phyloP scores from a whole-genome alignment of 768 basidiomycete genomes.

The Strobilomyces echinocephalus region DNA sequence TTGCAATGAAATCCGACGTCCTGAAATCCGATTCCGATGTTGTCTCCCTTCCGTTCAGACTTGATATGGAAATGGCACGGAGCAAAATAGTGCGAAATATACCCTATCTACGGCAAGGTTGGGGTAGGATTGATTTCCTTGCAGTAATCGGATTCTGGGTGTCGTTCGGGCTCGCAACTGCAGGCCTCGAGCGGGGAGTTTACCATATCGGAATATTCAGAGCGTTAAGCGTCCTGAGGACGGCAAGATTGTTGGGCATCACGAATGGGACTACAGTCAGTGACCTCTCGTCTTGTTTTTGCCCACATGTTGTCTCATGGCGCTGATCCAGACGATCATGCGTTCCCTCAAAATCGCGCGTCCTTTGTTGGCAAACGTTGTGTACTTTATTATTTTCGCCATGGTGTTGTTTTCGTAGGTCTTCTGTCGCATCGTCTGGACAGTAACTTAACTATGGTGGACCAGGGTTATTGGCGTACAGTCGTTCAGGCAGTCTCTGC shows the following conservation, averaged over 20 bases:
- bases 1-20: conserved; percentile 41
- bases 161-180: conserved; percentile 63
- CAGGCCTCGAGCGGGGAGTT: conserved; percentile 59
- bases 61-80: conserved; percentile 52
- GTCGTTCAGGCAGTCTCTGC: conserved; percentile 81
- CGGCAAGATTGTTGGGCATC: conserved; percentile 75
- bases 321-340: conserved; percentile 64
- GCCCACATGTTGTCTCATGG: conserved; percentile 7
- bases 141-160: conserved; percentile 89
- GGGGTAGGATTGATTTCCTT: conserved; percentile 86
- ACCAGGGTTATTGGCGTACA: conserved; percentile 85
- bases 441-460: background rate
- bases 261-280: conserved; percentile 89
- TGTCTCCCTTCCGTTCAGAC: conserved; percentile 55
- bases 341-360: conserved; percentile 86
- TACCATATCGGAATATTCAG: conserved; percentile 84
- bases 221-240: conserved; percentile 81
- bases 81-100: conserved; percentile 61
- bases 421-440: background rate
- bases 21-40: conserved; percentile 34
- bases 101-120: conserved; percentile 89
- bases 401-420: conserved; percentile 81
- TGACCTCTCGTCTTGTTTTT: conserved; percentile 1
- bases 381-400: conserved; percentile 89
- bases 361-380: conserved; percentile 84